These are phyloP conservation scores for Bruguiera parviflora DNA, from an alignment of 345 rosid species.

Conservation along the genomic window DNA sequence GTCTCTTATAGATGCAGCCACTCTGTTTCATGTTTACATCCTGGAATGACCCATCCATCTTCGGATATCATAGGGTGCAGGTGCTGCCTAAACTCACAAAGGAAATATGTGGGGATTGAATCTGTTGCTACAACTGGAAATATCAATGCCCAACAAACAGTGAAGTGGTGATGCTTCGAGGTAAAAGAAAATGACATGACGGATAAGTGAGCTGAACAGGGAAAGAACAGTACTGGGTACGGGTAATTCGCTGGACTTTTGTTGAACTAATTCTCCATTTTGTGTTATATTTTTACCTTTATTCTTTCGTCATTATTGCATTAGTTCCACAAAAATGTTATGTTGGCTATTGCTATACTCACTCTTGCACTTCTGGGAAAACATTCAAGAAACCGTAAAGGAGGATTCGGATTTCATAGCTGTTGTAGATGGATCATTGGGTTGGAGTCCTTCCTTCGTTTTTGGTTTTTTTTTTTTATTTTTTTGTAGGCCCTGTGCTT, in stretches of 20 bases:
- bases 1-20: not conserved
- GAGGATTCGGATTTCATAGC: conserved; percentile 38
- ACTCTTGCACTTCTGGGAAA: conserved; percentile 24
- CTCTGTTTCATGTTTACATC: not conserved
- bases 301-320: too few relatives aligned
- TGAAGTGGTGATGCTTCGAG: conserved; percentile 42
- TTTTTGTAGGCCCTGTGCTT: too few relatives aligned
- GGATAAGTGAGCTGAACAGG: too few relatives aligned
- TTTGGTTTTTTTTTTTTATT: not conserved
- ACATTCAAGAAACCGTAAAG: conserved; percentile 25
- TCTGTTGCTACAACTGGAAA: conserved; percentile 41
- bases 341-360: not conserved
- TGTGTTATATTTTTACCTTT: too few relatives aligned
- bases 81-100: conserved; percentile 8
- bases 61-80: conserved; percentile 10
- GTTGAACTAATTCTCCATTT: not conserved
- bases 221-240: too few relatives aligned
- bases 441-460: not conserved
- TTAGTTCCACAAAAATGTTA: not conserved
- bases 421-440: conserved; percentile 46
- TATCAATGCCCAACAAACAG: conserved; percentile 23
- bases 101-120: conserved; percentile 21
- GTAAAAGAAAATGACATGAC: conserved; percentile 13
- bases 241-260: too few relatives aligned
- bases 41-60: not conserved